Evolutionary conservation across 352 stramenopile species (phyloP), one percentile per base, ranked within the genome.

Genomic region (Globisporangium alternatum): DNA sequence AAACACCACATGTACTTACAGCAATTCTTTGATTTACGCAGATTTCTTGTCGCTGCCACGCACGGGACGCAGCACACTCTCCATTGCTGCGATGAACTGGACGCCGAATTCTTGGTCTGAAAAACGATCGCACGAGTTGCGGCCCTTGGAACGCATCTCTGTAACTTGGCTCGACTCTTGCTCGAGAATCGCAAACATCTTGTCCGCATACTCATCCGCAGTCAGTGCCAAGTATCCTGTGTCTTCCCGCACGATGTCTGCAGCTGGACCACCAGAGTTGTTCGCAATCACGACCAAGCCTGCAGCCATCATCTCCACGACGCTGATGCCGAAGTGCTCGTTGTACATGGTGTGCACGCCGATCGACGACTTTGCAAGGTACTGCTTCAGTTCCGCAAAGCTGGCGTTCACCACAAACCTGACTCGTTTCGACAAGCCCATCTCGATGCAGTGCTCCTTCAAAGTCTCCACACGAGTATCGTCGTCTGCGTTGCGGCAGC

Each of bases 331-430:
- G 84, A 99, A 99, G 77, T 99, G 98, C 75, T 99, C 98, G 63
- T 99, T 99, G 82, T 97, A 98, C 98, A 99, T 99, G 15, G 97
- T 99, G 80, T 99, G 98, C 7, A 99, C 70, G 4, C 98, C 98
- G 21, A 99, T 90, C 8, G 84, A 87, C 61, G 91, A 86, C 43
- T 70, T 81, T 6, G 75, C 72, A 21, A 99, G 72, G 54, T 89
- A 95, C 21, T 83, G 60, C 72, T 97, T 93, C 39, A 99, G 71
- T 54, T 98, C 86, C 0, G 75, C 70, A 62, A 98, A 99, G 25
- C 91, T 96, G 39, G 95, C 90, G 76, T 99, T 98, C 31, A 99
- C 82, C 30, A 96, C 77, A 72, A 99, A 99, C 48, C 96, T 71
- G 5, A 99, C 97, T 19, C 67, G 68, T 28, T 86, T 69, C 8